Evolutionary conservation across 169 alveolate species (phyloP).

Genomic region (Plasmodium adleri): DNA sequence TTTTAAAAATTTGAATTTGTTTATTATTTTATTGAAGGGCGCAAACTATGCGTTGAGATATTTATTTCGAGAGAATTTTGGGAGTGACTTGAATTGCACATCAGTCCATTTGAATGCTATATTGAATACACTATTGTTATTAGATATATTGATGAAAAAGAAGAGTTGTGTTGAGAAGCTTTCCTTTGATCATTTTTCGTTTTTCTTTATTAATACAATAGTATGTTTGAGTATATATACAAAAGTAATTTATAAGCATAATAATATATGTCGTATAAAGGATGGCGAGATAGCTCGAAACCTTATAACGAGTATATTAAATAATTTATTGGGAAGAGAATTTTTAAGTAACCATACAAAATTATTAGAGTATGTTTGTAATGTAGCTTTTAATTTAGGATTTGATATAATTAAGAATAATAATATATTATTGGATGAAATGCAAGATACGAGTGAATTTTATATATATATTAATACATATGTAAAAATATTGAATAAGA

Average conservation of each 20-base stretch:
- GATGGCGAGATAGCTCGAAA: slow-evolving; percentile 60
- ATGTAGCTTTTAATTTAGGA: slow-evolving; percentile 45
- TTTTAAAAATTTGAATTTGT: slow-evolving; percentile 53
- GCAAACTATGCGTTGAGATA: slow-evolving; percentile 51
- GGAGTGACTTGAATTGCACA: slow-evolving; percentile 25
- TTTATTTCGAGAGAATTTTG: slow-evolving; percentile 43
- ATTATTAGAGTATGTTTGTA: slow-evolving; percentile 53
- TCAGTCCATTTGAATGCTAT: slow-evolving; percentile 68
- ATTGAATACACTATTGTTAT: slow-evolving; percentile 29
- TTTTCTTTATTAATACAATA: slow-evolving; percentile 59
- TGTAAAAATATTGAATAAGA: slow-evolving; percentile 52
- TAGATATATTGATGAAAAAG: slow-evolving; percentile 68
- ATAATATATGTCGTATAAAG: slow-evolving; percentile 41
- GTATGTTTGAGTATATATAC: slow-evolving; percentile 72
- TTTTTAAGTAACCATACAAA: slow-evolving; percentile 61
- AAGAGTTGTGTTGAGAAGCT: slow-evolving; percentile 54
- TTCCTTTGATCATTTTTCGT: slow-evolving; percentile 57
- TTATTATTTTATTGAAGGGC: slow-evolving; percentile 52
- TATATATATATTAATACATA: slow-evolving; percentile 50
- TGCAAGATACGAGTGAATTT: slow-evolving; percentile 22
- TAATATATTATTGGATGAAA: slow-evolving; percentile 18
- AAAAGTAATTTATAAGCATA: slow-evolving; percentile 49
- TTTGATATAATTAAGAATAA: slow-evolving; percentile 70
- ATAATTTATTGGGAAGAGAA: slow-evolving; percentile 58
- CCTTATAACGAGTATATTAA: slow-evolving; percentile 42